Percentiles rank a stretch among this genome's conserved stretches.
phyloP scores from a whole-genome alignment of 768 basidiomycete species.

The Termitomyces sp. region DNA sequence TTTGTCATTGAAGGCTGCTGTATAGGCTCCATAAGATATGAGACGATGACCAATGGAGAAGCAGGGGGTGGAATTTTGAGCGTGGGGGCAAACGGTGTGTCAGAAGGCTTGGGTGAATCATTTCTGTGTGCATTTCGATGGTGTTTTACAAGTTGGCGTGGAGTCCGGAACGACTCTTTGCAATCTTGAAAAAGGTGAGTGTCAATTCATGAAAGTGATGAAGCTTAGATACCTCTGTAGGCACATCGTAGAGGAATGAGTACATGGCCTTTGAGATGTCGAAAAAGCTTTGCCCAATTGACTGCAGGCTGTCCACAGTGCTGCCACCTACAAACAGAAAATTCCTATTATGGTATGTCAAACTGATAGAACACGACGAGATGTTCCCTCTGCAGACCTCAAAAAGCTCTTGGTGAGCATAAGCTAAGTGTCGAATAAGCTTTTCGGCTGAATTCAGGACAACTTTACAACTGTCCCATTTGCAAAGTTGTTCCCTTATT shows the following conservation, averaged over 20 bases:
- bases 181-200: slow-evolving; percentile 37
- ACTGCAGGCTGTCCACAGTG: slow-evolving; percentile 41
- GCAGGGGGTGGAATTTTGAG: slow-evolving; percentile 26
- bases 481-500: slow-evolving; percentile 42
- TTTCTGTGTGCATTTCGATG: slow-evolving; percentile 34
- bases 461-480: slow-evolving; percentile 53
- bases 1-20: slow-evolving; percentile 38
- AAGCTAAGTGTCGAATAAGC: slow-evolving; percentile 42
- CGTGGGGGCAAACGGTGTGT: slow-evolving; percentile 24
- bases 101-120: slow-evolving; percentile 26
- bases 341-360: slow-evolving; percentile 7
- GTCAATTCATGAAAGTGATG: neutral
- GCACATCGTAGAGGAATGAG: slow-evolving; percentile 36
- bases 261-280: slow-evolving; percentile 53
- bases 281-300: slow-evolving; percentile 26
- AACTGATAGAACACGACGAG: neutral
- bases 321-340: slow-evolving; percentile 50
- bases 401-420: slow-evolving; percentile 10
- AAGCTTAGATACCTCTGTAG: slow-evolving; percentile 38
- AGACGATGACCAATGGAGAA: slow-evolving; percentile 36
- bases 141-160: slow-evolving; percentile 45
- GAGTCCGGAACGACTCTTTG: slow-evolving; percentile 37
- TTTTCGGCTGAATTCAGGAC: slow-evolving; percentile 47
- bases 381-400: neutral
- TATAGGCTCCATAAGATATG: slow-evolving; percentile 44